phyloP scores from a whole-genome alignment of 1,139 yeast species.

The Diutina siamensis region DNA sequence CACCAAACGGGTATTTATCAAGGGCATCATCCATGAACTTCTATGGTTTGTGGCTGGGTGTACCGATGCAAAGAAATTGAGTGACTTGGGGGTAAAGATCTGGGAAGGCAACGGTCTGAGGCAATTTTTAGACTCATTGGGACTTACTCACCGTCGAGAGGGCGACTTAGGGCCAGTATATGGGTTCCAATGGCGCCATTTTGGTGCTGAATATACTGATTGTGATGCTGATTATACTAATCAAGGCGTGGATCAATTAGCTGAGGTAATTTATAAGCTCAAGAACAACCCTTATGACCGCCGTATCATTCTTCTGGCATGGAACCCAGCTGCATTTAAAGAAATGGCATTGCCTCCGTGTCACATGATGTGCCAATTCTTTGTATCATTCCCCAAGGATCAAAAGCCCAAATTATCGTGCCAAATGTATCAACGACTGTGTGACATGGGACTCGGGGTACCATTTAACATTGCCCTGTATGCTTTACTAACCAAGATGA shows the following conservation, averaged over 20 bases:
- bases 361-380: slow-evolving; percentile 92
- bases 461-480: slow-evolving; percentile 97
- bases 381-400: slow-evolving; percentile 59
- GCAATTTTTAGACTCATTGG: slow-evolving; percentile 75
- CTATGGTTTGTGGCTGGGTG: slow-evolving; percentile 89
- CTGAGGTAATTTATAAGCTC: slow-evolving; percentile 65
- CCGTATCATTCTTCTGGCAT: slow-evolving; percentile 87
- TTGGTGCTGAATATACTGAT: slow-evolving; percentile 82
- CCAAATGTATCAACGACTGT: slow-evolving; percentile 88
- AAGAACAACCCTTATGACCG: slow-evolving; percentile 89
- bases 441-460: slow-evolving; percentile 98
- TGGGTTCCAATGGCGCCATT: slow-evolving; percentile 99
- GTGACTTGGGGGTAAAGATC: slow-evolving; percentile 79
- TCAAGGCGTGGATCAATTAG: slow-evolving; percentile 83
- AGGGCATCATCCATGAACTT: slow-evolving; percentile 80
- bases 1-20: slow-evolving; percentile 83
- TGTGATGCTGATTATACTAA: slow-evolving; percentile 83
- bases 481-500: slow-evolving; percentile 85
- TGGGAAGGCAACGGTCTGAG: slow-evolving; percentile 99
- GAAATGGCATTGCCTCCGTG: slow-evolving; percentile 98
- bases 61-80: slow-evolving; percentile 72
- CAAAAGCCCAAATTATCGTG: slow-evolving; percentile 65
- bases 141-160: slow-evolving; percentile 68
- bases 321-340: slow-evolving; percentile 95
- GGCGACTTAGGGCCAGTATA: slow-evolving; percentile 98